phyloP scores from a whole-genome alignment of 192 early-diverging fungal species.

The Backusella tuberculispora region DNA sequence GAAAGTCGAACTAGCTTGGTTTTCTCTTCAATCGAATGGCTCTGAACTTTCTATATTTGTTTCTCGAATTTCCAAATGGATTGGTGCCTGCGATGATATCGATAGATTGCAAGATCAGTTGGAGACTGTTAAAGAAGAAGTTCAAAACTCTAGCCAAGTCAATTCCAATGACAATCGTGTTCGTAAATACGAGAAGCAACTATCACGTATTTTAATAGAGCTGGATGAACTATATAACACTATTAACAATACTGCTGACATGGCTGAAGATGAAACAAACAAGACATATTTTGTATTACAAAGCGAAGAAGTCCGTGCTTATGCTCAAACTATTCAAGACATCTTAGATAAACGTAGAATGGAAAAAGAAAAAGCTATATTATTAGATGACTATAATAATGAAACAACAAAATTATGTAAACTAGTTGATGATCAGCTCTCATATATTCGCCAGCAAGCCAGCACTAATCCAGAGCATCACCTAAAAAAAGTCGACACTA shows the following conservation, averaged over 20 bases:
- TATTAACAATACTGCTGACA: not conserved
- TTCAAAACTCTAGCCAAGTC: not conserved
- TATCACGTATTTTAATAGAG: not conserved
- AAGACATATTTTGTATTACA: not conserved
- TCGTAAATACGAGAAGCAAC: constrained; percentile 10
- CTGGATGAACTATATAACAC: constrained; percentile 13
- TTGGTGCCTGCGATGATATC: constrained; percentile 13
- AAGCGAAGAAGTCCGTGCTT: not conserved
- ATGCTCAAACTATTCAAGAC: not conserved
- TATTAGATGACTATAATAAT: not conserved
- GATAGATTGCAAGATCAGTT: constrained; percentile 7
- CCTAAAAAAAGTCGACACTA: constrained; percentile 27
- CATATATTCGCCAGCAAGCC: constrained; percentile 30
- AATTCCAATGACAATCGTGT: not conserved
- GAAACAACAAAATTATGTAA: constrained; percentile 4
- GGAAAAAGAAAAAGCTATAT: not conserved
- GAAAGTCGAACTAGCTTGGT: constrained; percentile 17
- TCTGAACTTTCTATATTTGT: constrained; percentile 17
- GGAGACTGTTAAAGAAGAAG: not conserved
- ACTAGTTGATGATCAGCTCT: constrained; percentile 29
- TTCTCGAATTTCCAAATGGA: constrained; percentile 8
- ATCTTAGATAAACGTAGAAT: constrained; percentile 16
- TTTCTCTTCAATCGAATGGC: not conserved
- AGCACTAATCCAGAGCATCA: constrained; percentile 23
- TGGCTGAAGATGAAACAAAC: constrained; percentile 14